Evolutionary conservation across 371 early-diverging fungal species (phyloP).

Genomic region (Rhizopus arrhizus): DNA sequence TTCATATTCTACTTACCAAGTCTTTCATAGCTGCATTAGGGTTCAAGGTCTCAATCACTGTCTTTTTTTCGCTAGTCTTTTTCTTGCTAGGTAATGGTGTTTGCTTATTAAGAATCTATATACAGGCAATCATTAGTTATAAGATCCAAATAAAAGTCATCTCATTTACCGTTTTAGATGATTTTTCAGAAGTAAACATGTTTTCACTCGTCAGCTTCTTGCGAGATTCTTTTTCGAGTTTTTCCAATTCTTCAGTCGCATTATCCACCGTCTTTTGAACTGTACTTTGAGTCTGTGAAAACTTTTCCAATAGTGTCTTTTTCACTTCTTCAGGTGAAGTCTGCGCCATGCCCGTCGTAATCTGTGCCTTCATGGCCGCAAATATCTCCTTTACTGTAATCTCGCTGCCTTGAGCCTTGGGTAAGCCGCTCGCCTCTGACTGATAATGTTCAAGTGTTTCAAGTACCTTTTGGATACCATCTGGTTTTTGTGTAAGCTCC

Average conservation of each 20-base stretch:
- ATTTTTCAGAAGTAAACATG: slow-evolving; percentile 68
- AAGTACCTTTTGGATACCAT: slow-evolving; percentile 26
- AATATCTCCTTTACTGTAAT: slow-evolving; percentile 25
- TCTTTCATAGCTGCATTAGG: slow-evolving; percentile 58
- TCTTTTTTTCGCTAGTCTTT: slow-evolving; percentile 46
- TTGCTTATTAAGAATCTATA: slow-evolving; percentile 56
- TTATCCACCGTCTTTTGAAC: slow-evolving; percentile 38
- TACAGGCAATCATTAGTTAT: background rate
- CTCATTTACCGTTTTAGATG: slow-evolving; percentile 67
- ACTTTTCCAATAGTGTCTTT: slow-evolving; percentile 23
- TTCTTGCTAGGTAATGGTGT: slow-evolving; percentile 25
- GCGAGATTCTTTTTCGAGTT: slow-evolving; percentile 64
- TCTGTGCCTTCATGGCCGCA: slow-evolving; percentile 27
- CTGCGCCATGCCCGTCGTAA: slow-evolving; percentile 27
- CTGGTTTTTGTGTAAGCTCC: slow-evolving; percentile 10
- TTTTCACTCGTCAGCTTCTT: slow-evolving; percentile 82
- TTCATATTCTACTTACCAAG: slow-evolving; percentile 34
- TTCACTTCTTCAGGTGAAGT: slow-evolving; percentile 32
- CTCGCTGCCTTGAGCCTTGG: slow-evolving; percentile 6
- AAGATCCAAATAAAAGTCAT: background rate
- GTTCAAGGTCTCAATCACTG: slow-evolving; percentile 75
- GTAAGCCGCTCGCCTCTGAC: background rate
- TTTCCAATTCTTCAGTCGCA: slow-evolving; percentile 53
- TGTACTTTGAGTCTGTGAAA: slow-evolving; percentile 19
- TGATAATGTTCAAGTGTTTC: slow-evolving; percentile 13